phyloP scores from a whole-genome alignment of 2,329 filamentous ascomycete genomes.

The Microdochium bolleyi region DNA sequence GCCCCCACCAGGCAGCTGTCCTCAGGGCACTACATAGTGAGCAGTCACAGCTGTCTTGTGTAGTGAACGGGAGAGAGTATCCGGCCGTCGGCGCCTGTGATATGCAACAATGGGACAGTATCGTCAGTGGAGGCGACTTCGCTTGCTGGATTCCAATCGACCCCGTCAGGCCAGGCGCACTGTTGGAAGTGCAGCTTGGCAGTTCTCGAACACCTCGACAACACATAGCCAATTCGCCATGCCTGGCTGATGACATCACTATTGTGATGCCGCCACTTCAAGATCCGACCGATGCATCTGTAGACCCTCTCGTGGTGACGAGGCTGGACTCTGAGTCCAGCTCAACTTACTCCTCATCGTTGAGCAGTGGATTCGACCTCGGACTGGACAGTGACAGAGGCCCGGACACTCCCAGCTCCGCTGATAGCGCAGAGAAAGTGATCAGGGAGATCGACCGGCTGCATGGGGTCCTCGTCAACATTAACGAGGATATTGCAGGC shows the following conservation, averaged over 20 bases:
- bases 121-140: not conserved
- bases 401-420: not conserved
- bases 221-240: not conserved
- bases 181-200: not conserved
- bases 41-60: not conserved
- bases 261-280: not conserved
- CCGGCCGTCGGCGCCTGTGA: not conserved
- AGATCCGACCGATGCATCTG: not conserved
- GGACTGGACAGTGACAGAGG: not conserved
- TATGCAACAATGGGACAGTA: not conserved
- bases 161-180: not conserved
- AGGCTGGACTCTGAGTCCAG: not conserved
- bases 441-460: not conserved
- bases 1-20: not conserved
- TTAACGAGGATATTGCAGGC: not conserved
- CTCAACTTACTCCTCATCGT: not conserved
- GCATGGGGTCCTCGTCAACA: not conserved
- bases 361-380: not conserved
- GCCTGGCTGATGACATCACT: not conserved
- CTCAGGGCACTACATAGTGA: not conserved
- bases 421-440: not conserved
- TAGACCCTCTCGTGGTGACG: not conserved
- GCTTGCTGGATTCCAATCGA: not conserved
- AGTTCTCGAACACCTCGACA: not conserved
- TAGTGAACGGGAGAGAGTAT: not conserved